Evolutionary conservation across 768 basidiomycete genomes (phyloP).

Genomic region (Phaeotremella fagi): DNA sequence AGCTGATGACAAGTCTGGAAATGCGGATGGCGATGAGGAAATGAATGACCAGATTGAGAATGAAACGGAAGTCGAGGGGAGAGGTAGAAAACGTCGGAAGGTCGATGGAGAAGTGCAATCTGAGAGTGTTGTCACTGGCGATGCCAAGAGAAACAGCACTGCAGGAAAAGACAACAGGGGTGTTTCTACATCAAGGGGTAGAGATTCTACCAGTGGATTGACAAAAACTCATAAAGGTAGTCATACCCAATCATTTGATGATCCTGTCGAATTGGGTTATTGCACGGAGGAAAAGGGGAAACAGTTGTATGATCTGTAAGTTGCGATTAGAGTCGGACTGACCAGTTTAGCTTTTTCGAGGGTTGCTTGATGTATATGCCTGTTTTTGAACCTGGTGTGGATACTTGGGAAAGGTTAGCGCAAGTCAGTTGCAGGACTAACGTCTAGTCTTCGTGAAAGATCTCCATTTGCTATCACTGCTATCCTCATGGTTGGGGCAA

Average conservation of each 20-base stretch:
- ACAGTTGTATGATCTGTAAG: conserved; percentile 34
- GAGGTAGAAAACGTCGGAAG: conserved; percentile 1
- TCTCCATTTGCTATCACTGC: conserved; percentile 37
- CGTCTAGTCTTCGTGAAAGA: conserved; percentile 25
- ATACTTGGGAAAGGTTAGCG: conserved; percentile 37
- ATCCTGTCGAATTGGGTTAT: conserved; percentile 30
- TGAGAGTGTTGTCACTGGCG: not conserved
- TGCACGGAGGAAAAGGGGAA: conserved; percentile 25
- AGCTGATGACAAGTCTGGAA: conserved; percentile 22
- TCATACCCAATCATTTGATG: conserved; percentile 11
- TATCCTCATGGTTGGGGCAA: conserved; percentile 22
- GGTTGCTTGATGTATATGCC: conserved; percentile 32
- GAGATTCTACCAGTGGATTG: too few species aligned
- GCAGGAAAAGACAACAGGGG: not conserved
- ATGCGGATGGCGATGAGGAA: not conserved
- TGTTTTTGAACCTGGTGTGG: conserved; percentile 34
- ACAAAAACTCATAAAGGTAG: conserved; percentile 5
- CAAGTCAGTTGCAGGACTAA: not conserved
- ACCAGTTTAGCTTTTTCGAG: conserved; percentile 28
- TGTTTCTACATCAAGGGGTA: too few species aligned
- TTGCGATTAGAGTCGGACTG: not conserved
- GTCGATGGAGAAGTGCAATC: not conserved
- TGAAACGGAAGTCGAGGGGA: not conserved
- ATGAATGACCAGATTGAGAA: not conserved
- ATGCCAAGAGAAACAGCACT: not conserved